phyloP scores from a whole-genome alignment of 164 flowering plant genomes.

The Macadamia tetraphylla region DNA sequence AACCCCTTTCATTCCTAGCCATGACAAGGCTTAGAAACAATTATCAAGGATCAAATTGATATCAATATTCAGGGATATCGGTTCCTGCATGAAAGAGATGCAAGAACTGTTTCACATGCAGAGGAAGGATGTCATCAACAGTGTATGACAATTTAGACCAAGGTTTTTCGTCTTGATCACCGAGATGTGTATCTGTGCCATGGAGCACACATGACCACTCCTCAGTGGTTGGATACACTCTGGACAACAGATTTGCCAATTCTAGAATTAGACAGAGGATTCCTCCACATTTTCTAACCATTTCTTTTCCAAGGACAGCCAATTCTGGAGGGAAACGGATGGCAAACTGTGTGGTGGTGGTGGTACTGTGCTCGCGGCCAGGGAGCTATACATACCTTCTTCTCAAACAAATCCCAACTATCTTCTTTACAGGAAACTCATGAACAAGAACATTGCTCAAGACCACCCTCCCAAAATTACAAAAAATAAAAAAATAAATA shows the following conservation, averaged over 20 bases:
- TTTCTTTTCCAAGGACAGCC: slow-evolving; percentile 8
- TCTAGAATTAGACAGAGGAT: slow-evolving; percentile 22
- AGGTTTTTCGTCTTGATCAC: not conserved
- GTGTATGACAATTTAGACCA: slow-evolving; percentile 24
- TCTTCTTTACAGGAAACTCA: not conserved
- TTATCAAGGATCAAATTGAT: too few species aligned
- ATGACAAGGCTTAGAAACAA: too few species aligned
- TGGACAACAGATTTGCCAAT: slow-evolving; percentile 29
- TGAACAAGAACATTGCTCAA: too few species aligned
- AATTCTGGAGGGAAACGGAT: slow-evolving; percentile 6
- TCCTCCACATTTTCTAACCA: slow-evolving; percentile 18
- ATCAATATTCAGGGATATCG: slow-evolving; percentile 6
- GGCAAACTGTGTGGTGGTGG: not conserved
- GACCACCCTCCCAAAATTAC: too few species aligned
- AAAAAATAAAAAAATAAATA: too few species aligned
- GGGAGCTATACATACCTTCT: not conserved
- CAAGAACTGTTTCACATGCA: slow-evolving; percentile 22
- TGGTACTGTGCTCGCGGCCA: too few species aligned
- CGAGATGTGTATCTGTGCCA: slow-evolving; percentile 7
- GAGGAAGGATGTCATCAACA: slow-evolving; percentile 13
- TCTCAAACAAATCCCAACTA: slow-evolving; percentile 10
- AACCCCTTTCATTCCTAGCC: too few species aligned
- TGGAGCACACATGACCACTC: slow-evolving; percentile 27
- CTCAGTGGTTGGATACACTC: not conserved
- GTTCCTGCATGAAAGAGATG: slow-evolving; percentile 25